Evolutionary conservation across 192 early-diverging fungal genomes (phyloP).

Genomic region (Kappamyces sp.): DNA sequence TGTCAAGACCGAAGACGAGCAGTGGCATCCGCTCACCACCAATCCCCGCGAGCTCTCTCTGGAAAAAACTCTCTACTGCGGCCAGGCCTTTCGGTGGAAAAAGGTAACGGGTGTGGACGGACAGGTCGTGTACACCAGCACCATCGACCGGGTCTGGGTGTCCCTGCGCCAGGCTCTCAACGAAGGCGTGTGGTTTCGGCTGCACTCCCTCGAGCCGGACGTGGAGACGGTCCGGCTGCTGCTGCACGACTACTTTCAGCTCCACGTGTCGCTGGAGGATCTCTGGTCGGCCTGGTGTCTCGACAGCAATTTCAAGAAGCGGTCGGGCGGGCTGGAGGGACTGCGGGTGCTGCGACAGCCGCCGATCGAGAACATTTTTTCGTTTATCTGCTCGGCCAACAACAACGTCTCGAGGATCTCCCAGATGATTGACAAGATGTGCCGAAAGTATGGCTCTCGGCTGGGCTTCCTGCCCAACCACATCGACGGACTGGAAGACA

Average conservation of each 20-base stretch:
- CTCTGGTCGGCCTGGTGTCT: slow-evolving; percentile 32
- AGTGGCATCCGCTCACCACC: slow-evolving; percentile 47
- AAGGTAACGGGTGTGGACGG: slow-evolving; percentile 38
- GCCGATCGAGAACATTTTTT: slow-evolving; percentile 78
- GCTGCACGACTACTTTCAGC: slow-evolving; percentile 81
- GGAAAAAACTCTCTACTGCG: slow-evolving; percentile 75
- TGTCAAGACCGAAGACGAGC: too few species aligned
- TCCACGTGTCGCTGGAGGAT: slow-evolving; percentile 55
- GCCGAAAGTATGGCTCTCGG: slow-evolving; percentile 23
- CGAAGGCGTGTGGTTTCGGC: background rate
- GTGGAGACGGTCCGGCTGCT: slow-evolving; percentile 27
- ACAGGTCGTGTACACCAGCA: slow-evolving; percentile 13
- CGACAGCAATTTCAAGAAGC: slow-evolving; percentile 64
- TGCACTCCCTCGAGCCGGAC: background rate
- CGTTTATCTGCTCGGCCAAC: slow-evolving; percentile 90
- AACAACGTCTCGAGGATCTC: slow-evolving; percentile 94
- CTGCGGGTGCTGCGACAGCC: slow-evolving; percentile 76
- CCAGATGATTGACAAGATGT: slow-evolving; percentile 59
- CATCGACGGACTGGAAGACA: background rate
- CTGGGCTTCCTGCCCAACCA: slow-evolving; percentile 10
- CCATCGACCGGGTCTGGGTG: slow-evolving; percentile 34
- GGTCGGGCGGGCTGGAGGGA: slow-evolving; percentile 51
- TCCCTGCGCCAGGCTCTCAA: slow-evolving; percentile 17
- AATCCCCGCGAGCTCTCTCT: slow-evolving; percentile 65
- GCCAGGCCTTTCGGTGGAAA: slow-evolving; percentile 89